phyloP scores from a whole-genome alignment of 371 early-diverging fungal species.

The Rhizopus stolonifer region DNA sequence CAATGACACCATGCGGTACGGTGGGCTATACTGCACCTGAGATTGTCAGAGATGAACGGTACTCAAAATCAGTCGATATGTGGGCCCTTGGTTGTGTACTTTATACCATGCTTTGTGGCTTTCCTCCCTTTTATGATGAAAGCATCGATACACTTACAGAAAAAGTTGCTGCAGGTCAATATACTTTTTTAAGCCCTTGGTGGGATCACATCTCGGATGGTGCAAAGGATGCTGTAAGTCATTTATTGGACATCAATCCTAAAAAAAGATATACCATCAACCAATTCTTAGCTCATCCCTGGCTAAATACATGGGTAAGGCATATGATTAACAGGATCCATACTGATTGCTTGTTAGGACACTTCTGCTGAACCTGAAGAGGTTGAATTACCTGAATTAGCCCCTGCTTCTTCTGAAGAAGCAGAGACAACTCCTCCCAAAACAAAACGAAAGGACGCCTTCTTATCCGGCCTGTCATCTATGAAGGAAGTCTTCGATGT shows the following conservation, averaged over 20 bases:
- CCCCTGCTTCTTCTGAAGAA: slow-evolving; percentile 17
- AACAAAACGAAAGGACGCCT: slow-evolving; percentile 24
- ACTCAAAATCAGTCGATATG: slow-evolving; percentile 87
- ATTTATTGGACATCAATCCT: slow-evolving; percentile 83
- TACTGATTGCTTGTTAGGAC: slow-evolving; percentile 9
- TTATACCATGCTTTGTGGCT: slow-evolving; percentile 87
- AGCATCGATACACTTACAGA: slow-evolving; percentile 72
- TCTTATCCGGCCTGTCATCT: slow-evolving; percentile 49
- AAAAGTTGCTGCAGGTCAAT: slow-evolving; percentile 77
- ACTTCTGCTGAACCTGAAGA: slow-evolving; percentile 19
- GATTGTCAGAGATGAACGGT: slow-evolving; percentile 78
- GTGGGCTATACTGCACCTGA: slow-evolving; percentile 93
- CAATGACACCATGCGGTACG: slow-evolving; percentile 90
- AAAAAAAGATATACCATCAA: slow-evolving; percentile 79
- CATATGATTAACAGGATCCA: background rate
- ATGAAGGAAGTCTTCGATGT: slow-evolving; percentile 65
- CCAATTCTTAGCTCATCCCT: slow-evolving; percentile 54
- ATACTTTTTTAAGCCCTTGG: slow-evolving; percentile 81
- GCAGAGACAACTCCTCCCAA: slow-evolving; percentile 10
- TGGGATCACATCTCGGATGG: slow-evolving; percentile 81
- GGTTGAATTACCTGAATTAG: slow-evolving; percentile 5
- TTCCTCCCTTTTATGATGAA: slow-evolving; percentile 90
- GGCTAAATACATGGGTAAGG: slow-evolving; percentile 26
- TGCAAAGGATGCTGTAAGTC: slow-evolving; percentile 80
- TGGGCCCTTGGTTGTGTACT: slow-evolving; percentile 94